These are phyloP conservation scores for Arthonia radiata DNA, from an alignment of 495 filamentous ascomycete genomes.

Conservation along the genomic window DNA sequence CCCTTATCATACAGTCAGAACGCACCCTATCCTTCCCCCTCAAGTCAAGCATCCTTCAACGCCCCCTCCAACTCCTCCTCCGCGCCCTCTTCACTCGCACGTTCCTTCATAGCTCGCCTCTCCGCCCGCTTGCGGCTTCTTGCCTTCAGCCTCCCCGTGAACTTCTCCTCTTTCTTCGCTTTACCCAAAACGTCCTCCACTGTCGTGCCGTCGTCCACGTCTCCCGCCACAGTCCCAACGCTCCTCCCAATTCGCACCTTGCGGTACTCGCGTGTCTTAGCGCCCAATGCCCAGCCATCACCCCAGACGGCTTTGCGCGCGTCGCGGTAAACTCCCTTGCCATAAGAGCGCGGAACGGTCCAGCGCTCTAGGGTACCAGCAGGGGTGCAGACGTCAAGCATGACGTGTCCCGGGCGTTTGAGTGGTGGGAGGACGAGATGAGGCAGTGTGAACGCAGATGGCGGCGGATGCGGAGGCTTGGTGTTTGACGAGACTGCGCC, in stretches of 20 bases:
- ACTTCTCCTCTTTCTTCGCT: conserved; percentile 5
- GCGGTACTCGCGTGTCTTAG: conserved; percentile 51
- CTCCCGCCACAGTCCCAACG: background rate
- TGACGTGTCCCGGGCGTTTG: conserved; percentile 70
- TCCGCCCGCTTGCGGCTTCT: conserved; percentile 7
- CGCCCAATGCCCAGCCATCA: conserved; percentile 84
- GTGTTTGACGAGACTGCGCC: conserved; percentile 1
- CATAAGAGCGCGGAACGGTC: conserved; percentile 64
- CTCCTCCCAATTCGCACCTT: conserved; percentile 30
- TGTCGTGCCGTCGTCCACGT: conserved; percentile 3
- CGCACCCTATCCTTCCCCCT: conserved; percentile 11
- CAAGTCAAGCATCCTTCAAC: conserved; percentile 6
- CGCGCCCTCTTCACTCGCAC: conserved; percentile 5
- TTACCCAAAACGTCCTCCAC: conserved; percentile 9
- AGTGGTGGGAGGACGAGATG: conserved; percentile 54
- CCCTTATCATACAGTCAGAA: no score
- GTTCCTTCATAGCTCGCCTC: conserved; percentile 5
- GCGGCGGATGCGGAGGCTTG: conserved; percentile 10
- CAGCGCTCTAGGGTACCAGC: conserved; percentile 73
- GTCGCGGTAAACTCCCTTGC: conserved; percentile 61
- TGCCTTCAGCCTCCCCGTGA: conserved; percentile 7
- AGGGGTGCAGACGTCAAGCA: conserved; percentile 77
- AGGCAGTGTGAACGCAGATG: conserved; percentile 46
- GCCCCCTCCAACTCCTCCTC: conserved; percentile 8
- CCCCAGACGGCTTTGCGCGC: conserved; percentile 81